These are phyloP conservation scores for Trichophyton schoenleinii DNA, from an alignment of 2,329 filamentous ascomycete species.

Conservation along the genomic window DNA sequence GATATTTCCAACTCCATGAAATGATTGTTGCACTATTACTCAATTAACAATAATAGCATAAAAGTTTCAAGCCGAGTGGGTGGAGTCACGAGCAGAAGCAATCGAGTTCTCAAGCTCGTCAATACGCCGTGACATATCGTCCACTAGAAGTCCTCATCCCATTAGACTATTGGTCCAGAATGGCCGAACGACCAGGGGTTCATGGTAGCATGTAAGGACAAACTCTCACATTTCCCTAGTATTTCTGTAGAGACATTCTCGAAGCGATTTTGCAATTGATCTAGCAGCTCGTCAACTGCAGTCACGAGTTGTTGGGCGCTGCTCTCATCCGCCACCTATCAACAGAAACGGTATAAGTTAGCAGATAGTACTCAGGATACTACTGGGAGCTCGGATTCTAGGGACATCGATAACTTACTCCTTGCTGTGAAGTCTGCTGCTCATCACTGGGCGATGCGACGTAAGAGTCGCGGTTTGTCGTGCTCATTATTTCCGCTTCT, in stretches of 20 bases:
- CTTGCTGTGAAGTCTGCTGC: background rate
- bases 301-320: slow-evolving; percentile 48
- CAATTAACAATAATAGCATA: background rate
- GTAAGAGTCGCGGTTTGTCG: background rate
- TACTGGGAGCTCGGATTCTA: too few species aligned
- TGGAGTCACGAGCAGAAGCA: slow-evolving; percentile 39
- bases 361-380: background rate
- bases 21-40: background rate
- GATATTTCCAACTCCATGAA: background rate
- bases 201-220: background rate
- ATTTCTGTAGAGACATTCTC: slow-evolving; percentile 73
- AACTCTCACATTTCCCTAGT: slow-evolving; percentile 65
- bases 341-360: background rate
- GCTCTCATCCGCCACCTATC: slow-evolving; percentile 9
- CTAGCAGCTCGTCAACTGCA: slow-evolving; percentile 76
- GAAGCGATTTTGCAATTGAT: slow-evolving; percentile 75
- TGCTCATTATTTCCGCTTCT: background rate
- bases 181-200: background rate
- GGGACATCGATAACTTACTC: background rate
- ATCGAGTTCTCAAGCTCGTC: slow-evolving; percentile 71
- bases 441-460: background rate
- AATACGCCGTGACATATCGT: slow-evolving; percentile 78
- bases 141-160: slow-evolving; percentile 49
- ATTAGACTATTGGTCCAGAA: background rate
- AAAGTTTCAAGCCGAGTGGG: slow-evolving; percentile 21